phyloP scores from a whole-genome alignment of 2,329 filamentous ascomycete genomes.

The Ascochyta viciae-villosae region DNA sequence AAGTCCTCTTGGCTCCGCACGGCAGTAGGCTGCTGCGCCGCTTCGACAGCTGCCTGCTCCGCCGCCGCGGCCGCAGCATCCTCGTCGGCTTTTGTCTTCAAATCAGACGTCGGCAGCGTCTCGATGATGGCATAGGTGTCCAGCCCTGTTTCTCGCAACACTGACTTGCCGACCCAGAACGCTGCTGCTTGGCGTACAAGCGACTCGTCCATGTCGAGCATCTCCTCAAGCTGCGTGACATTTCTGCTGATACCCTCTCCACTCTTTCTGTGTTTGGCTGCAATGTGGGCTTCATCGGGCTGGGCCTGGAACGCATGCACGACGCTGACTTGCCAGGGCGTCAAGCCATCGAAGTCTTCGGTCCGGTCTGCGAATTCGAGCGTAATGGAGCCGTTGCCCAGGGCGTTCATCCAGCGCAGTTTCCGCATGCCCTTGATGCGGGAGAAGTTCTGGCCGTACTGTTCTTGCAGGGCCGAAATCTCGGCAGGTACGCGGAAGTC shows the following conservation, averaged over 20 bases:
- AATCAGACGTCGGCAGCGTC: slow-evolving; percentile 40
- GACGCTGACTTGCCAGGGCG: slow-evolving; percentile 86
- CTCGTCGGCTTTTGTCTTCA: slow-evolving; percentile 31
- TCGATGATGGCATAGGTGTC: slow-evolving; percentile 74
- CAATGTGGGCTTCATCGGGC: slow-evolving; percentile 40
- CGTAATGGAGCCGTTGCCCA: slow-evolving; percentile 81
- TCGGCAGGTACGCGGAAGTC: slow-evolving; percentile 68
- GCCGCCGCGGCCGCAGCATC: slow-evolving; percentile 48
- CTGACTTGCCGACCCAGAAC: slow-evolving; percentile 74
- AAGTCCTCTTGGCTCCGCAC: slow-evolving; percentile 63
- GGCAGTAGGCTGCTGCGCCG: slow-evolving; percentile 54
- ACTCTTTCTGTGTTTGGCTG: slow-evolving; percentile 22
- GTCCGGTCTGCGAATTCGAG: slow-evolving; percentile 83
- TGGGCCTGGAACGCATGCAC: slow-evolving; percentile 79
- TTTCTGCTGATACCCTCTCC: slow-evolving; percentile 48
- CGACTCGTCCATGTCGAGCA: slow-evolving; percentile 76
- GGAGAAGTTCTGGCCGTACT: slow-evolving; percentile 79
- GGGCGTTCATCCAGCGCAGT: slow-evolving; percentile 83
- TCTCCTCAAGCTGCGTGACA: slow-evolving; percentile 55
- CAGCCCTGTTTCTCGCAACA: slow-evolving; percentile 60
- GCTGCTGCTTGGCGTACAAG: slow-evolving; percentile 70
- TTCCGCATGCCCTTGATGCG: slow-evolving; percentile 82
- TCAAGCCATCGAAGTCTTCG: slow-evolving; percentile 74
- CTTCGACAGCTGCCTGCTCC: slow-evolving; percentile 46
- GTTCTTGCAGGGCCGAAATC: slow-evolving; percentile 67